A percentile compares a stretch with the other conserved stretches of the same genome.
Conservation (phyloP, 169 alveolate species). For the Plasmodium fragile region DNA sequence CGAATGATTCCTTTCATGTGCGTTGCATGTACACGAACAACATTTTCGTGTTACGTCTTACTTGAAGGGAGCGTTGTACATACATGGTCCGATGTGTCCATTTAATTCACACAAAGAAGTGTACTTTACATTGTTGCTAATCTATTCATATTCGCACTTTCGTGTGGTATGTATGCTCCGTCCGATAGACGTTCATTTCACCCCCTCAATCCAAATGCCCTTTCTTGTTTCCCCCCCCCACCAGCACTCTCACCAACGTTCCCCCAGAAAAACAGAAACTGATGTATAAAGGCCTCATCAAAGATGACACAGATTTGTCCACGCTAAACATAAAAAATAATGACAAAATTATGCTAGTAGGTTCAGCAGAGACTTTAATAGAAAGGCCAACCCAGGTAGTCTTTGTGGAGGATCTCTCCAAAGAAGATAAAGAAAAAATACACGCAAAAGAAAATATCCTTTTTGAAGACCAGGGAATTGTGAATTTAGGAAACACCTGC, state of each 20-base stretch:
- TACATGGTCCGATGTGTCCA: background rate
- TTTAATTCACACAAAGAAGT: background rate
- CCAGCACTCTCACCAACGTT: conserved; percentile 91
- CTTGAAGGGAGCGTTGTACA: background rate
- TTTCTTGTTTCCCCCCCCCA: background rate
- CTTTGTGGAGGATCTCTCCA: conserved; percentile 94
- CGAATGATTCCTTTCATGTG: background rate
- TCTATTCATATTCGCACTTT: background rate
- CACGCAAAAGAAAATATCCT: conserved; percentile 72
- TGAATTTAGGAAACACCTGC: conserved; percentile 96
- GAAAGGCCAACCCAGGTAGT: conserved; percentile 86
- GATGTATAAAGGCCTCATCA: conserved; percentile 90
- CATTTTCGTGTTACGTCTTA: background rate
- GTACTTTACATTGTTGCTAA: background rate
- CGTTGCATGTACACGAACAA: background rate
- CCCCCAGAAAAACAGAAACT: conserved; percentile 94
- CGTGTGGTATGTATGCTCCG: background rate
- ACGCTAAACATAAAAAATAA: conserved; percentile 86
- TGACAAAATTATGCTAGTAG: conserved; percentile 91
- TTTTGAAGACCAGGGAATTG: conserved; percentile 88
- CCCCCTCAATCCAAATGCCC: background rate
- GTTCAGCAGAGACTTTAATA: conserved; percentile 91
- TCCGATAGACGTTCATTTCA: background rate
- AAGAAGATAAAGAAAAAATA: conserved; percentile 92
- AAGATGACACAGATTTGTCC: conserved; percentile 87